A percentile compares a stretch with the other conserved stretches of the same genome.
phyloP scores from a whole-genome alignment of 2,329 filamentous ascomycete species.

The Acephala macrosclerotiorum region DNA sequence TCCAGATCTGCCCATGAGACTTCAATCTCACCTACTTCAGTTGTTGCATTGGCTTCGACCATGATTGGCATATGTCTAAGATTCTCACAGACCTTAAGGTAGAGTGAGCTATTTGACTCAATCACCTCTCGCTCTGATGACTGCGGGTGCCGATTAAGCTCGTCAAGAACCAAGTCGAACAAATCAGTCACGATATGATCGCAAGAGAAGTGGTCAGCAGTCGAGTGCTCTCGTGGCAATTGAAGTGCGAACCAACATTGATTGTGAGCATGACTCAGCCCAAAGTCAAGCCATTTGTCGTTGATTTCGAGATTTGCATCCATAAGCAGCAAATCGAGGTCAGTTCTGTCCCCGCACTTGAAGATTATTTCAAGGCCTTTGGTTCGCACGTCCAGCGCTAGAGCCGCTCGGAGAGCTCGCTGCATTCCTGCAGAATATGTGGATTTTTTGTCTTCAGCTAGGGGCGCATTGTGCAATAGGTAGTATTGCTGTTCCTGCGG shows the following conservation, averaged over 20 bases:
- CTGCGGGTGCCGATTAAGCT: background rate
- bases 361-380: constrained; percentile 30
- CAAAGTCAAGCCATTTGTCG: constrained; percentile 39
- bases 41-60: background rate
- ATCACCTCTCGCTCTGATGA: background rate
- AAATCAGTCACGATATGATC: constrained; percentile 27
- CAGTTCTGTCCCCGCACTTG: constrained; percentile 27
- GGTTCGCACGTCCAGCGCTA: constrained; percentile 31
- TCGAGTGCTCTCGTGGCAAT: no score
- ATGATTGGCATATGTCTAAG: constrained; percentile 12
- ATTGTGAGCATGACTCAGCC: constrained; percentile 16
- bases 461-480: constrained; percentile 25
- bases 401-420: constrained; percentile 30
- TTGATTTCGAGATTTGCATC: constrained; percentile 31
- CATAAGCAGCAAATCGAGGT: constrained; percentile 32
- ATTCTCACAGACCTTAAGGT: constrained; percentile 15
- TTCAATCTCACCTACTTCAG: background rate
- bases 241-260: background rate
- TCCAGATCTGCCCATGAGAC: background rate
- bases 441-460: constrained; percentile 9
- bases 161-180: constrained; percentile 13
- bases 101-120: background rate
- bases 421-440: constrained; percentile 31
- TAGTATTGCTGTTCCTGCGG: constrained; percentile 24
- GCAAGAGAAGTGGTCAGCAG: constrained; percentile 16